Percentiles rank a stretch among this genome's conserved stretches.
Evolutionary conservation across 805 yeast genomes (phyloP).

Genomic region (Blastobotrys terrestris): DNA sequence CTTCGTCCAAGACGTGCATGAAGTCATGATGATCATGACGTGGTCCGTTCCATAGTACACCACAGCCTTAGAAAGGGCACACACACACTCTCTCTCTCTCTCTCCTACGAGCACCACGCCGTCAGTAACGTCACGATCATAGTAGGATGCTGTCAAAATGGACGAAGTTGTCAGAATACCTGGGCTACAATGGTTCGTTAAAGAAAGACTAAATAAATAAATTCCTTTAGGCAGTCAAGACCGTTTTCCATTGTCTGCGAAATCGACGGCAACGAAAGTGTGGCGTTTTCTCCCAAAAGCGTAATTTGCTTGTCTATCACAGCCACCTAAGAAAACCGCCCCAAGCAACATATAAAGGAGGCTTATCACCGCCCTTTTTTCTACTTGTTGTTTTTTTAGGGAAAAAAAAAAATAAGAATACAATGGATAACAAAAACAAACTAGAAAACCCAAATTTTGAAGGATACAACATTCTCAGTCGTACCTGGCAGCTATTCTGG

Average conservation of each 20-base stretch:
- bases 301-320: not conserved
- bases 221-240: too few species aligned
- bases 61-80: too few species aligned
- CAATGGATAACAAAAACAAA: slow-evolving; percentile 1
- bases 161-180: slow-evolving; percentile 4
- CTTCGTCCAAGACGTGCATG: too few species aligned
- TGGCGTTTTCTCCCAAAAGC: not conserved
- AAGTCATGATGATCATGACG: too few species aligned
- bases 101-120: too few species aligned
- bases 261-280: slow-evolving; percentile 9
- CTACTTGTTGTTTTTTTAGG: not conserved
- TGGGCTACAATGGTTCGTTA: too few species aligned
- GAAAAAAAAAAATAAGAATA: not conserved
- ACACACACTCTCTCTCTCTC: too few species aligned
- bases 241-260: slow-evolving; percentile 19
- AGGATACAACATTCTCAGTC: slow-evolving; percentile 21
- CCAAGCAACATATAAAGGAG: not conserved
- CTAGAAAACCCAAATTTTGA: slow-evolving; percentile 24
- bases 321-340: not conserved
- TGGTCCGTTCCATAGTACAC: too few species aligned
- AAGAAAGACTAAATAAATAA: not conserved
- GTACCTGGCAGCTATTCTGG: slow-evolving; percentile 22
- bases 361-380: not conserved
- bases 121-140: too few species aligned
- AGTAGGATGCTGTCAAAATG: slow-evolving; percentile 18